Base-by-base conservation (phyloP, 2,329 filamentous ascomycete genomes). In the Esteya vermicola region DNA sequence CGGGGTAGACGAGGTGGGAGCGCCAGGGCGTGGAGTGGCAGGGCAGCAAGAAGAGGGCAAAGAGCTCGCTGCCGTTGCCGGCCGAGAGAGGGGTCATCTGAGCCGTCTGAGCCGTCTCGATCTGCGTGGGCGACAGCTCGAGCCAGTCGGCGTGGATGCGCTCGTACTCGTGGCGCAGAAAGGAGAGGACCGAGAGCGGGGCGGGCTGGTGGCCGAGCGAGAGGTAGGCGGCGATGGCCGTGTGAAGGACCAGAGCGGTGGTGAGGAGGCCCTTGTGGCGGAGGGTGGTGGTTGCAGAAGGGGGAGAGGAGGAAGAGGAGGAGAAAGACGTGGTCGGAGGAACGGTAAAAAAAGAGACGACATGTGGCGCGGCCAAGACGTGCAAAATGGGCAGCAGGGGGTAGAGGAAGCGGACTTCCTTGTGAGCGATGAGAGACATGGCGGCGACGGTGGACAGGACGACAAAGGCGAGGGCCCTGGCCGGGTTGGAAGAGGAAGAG, bases 11-110 rank as follows among this genome's bases (percentile, higher is more conserved):
- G 30, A 96, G 70, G 53, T 93, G 83, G 14, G 81, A 86, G 51
- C 88, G 81, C 89, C 91, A 96, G 3, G 91, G 89, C 1, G 89
- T 96, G 48, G 82, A 84, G 65, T 98, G 91, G 61, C 91, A 98
- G 9, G 91, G 91, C 71, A 88, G 93, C 20, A 98, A 70, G 61
- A 96, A 95, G 18, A 81, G 80, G 26, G 79, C 75, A 50, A 78
- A 79, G 10, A 76, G 65, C 43, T 72, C 68, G 27, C 62, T 51
- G 27, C 50, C 45, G 22, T 50, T 47, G 18, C 54, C 43, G 14
- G 20, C 53, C 40, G 33, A 46, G 31, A 38, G 51, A 48, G 20
- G 50, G 44, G 32, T 54, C 46, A 14, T 49, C 41, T 7, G 46
- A 43, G 8, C 53, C 48, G 10, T 50, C 50, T 47, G 20, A 60